Evolutionary conservation across 345 rosid species (phyloP), one percentile per base, ranked within the genome.

Genomic region (Punica granatum): DNA sequence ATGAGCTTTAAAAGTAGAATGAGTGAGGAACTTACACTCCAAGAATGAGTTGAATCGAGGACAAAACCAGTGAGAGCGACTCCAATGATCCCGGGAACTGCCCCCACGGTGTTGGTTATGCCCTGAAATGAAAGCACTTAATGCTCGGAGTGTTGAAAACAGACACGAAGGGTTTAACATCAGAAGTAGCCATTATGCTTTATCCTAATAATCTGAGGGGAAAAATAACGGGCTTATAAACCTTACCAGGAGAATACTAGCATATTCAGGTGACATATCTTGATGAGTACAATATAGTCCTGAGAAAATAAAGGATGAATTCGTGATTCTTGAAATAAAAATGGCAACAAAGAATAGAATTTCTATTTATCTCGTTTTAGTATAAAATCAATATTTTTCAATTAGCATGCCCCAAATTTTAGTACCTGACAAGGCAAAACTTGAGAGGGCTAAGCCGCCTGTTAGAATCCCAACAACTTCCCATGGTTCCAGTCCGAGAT

Each of bases 271-370:
- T 15, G 97, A 93, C 39, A 93, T 90, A 83, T 93, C 98, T 78
- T 93, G 98, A 86, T 93, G 98, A 11, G 92, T 90, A 76, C 98
- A 93, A 70, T 90, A 90, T 69, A 90, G 85, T 69, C 94, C 90
- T 88, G 83, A 61, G 34, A 39, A 76, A 65, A 51, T 61, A 32
- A 33, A 1, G 16, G 48, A 18, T 59, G 33, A 33, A 19, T 25
- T 26, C 42, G 10, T 37, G 15, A 44, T 33, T 39, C 21, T 28
- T 48, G 69, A 35, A 33, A n/a, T n/a, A n/a, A n/a, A n/a, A n/a
- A n/a, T n/a, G n/a, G n/a, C n/a, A n/a, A n/a, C n/a, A n/a, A n/a
- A n/a, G n/a, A n/a, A n/a, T n/a, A n/a, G n/a, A n/a, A n/a, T n/a
- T n/a, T n/a, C n/a, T n/a, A n/a, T n/a, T n/a, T n/a, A n/a, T n/a